These are phyloP conservation scores for Pistacia integerrima DNA, from an alignment of 345 rosid species.

Conservation along the genomic window DNA sequence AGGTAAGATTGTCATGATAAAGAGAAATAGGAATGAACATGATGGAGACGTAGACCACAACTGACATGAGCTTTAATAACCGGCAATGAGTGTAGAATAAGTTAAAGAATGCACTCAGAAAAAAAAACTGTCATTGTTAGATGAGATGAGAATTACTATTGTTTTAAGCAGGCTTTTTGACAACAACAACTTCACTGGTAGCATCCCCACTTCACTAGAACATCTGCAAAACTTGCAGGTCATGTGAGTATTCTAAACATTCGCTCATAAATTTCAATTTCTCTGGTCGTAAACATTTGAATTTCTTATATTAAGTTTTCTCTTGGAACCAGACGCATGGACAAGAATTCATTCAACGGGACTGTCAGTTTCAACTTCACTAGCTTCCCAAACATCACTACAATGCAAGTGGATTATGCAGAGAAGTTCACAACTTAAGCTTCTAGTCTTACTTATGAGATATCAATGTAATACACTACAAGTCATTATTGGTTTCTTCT, in stretches of 20 bases:
- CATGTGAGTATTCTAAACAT: slow-evolving; percentile 59
- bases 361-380: slow-evolving; percentile 46
- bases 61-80: too few relatives aligned
- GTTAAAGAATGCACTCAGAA: too few relatives aligned
- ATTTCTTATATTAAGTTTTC: not conserved
- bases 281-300: not conserved
- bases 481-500: not conserved
- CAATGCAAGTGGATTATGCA: slow-evolving; percentile 54
- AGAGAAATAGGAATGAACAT: too few relatives aligned
- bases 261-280: slow-evolving; percentile 14
- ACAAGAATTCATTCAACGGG: slow-evolving; percentile 53
- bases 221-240: slow-evolving; percentile 51
- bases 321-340: slow-evolving; percentile 63
- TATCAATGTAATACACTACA: too few relatives aligned
- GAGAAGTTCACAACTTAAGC: not conserved
- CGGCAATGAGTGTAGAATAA: too few relatives aligned
- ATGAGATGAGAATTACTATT: not conserved
- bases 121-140: too few relatives aligned
- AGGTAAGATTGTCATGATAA: too few relatives aligned
- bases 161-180: slow-evolving; percentile 41
- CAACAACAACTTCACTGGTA: slow-evolving; percentile 34
- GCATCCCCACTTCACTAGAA: slow-evolving; percentile 55
- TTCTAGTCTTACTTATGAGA: not conserved
- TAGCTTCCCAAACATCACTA: slow-evolving; percentile 45
- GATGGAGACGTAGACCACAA: too few relatives aligned